phyloP scores from a whole-genome alignment of 805 yeast genomes.

The Wickerhamomyces subpelliculosus region DNA sequence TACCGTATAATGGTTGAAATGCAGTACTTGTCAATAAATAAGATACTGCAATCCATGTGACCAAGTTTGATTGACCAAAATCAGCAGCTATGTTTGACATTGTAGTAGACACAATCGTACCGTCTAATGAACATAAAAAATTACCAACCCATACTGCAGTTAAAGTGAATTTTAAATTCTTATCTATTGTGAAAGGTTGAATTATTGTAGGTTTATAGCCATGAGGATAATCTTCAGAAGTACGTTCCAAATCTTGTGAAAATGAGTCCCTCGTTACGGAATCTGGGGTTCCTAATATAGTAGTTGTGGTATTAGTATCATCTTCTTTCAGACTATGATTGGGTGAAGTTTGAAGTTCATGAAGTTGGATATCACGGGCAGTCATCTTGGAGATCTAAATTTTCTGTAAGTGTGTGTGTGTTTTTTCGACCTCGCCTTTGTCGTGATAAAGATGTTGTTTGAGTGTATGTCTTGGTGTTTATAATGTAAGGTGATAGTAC shows the following conservation, averaged over 20 bases:
- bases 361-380: too few relatives aligned
- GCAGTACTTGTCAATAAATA: conserved; percentile 64
- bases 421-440: too few relatives aligned
- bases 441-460: too few relatives aligned
- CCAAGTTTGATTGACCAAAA: conserved; percentile 41
- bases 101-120: conserved; percentile 54
- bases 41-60: conserved; percentile 70
- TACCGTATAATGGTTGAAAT: conserved; percentile 70
- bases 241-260: too few relatives aligned
- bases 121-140: conserved; percentile 49
- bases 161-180: conserved; percentile 9
- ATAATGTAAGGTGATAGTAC: too few relatives aligned
- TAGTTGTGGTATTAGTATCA: too few relatives aligned
- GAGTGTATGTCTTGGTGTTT: too few relatives aligned
- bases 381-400: too few relatives aligned
- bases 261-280: neutral
- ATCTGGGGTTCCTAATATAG: too few relatives aligned
- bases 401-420: too few relatives aligned
- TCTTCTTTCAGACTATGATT: too few relatives aligned
- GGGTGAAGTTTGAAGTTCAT: neutral
- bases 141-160: conserved; percentile 36
- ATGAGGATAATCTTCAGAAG: too few relatives aligned
- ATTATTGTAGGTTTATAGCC: neutral
- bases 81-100: conserved; percentile 54
- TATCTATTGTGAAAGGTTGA: neutral